These are phyloP conservation scores for Effrenium voratum DNA, from an alignment of 73 alveolate genomes.

Conservation along the genomic window DNA sequence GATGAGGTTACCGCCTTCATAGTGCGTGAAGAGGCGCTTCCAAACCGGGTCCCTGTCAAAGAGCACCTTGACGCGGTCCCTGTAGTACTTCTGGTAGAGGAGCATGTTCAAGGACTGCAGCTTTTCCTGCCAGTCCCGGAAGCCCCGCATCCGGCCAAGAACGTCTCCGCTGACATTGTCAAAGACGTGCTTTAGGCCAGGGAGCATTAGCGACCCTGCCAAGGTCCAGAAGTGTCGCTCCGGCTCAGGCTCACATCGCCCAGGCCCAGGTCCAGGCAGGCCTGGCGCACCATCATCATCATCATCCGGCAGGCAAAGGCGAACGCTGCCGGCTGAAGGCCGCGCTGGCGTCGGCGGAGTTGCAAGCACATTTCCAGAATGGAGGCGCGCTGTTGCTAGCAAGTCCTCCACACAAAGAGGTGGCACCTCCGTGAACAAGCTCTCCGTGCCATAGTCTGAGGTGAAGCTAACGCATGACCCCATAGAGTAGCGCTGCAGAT, in stretches of 20 bases:
- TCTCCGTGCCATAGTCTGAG: constrained; percentile 17
- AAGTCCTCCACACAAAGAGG: too few species aligned
- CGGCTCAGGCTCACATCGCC: neutral
- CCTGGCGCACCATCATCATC: neutral
- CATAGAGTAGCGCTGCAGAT: neutral
- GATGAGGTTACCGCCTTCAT: constrained; percentile 39
- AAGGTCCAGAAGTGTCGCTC: neutral
- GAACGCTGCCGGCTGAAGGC: too few species aligned
- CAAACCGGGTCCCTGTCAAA: neutral
- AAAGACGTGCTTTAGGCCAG: constrained; percentile 36
- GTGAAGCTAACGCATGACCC: neutral
- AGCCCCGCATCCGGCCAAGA: neutral
- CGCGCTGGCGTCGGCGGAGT: too few species aligned
- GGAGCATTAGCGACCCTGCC: neutral
- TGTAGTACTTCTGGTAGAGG: neutral
- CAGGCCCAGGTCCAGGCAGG: neutral
- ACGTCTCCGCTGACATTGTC: constrained; percentile 21
- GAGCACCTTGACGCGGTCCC: neutral
- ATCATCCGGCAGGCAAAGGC: too few species aligned
- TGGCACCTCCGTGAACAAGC: neutral
- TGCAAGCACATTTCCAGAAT: too few species aligned
- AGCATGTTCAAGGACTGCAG: constrained; percentile 12
- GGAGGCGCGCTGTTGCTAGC: too few species aligned
- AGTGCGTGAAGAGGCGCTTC: neutral
- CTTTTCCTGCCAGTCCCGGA: neutral